These are phyloP conservation scores for Pholiota molesta DNA, from an alignment of 768 basidiomycete species.

Conservation along the genomic window DNA sequence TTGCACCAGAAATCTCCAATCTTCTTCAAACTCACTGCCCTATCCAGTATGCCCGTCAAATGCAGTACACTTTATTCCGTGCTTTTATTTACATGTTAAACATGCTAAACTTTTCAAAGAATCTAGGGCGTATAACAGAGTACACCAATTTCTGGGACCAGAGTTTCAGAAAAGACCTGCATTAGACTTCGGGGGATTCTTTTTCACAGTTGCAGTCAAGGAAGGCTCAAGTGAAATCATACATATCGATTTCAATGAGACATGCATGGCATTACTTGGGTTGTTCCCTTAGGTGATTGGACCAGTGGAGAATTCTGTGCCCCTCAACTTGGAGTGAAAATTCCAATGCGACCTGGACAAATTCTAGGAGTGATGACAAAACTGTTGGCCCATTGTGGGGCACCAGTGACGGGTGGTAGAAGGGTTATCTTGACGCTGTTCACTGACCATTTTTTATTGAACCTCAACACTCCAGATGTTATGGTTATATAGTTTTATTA, in stretches of 20 bases:
- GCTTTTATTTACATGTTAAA: too few species aligned
- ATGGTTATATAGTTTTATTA: too few species aligned
- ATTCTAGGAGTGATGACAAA: slow-evolving; percentile 21
- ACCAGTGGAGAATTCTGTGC: slow-evolving; percentile 23
- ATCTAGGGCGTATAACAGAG: too few species aligned
- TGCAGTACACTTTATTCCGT: too few species aligned
- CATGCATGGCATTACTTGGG: slow-evolving; percentile 19
- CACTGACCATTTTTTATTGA: slow-evolving; percentile 3
- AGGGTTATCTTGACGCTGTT: slow-evolving; percentile 18
- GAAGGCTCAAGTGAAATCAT: slow-evolving; percentile 28
- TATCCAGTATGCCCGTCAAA: too few species aligned
- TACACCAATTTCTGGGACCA: too few species aligned
- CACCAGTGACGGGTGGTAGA: slow-evolving; percentile 12
- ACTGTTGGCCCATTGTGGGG: slow-evolving; percentile 20
- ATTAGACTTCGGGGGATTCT: slow-evolving; percentile 22
- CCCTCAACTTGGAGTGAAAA: slow-evolving; percentile 23
- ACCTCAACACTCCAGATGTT: too few species aligned
- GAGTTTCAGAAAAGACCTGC: too few species aligned
- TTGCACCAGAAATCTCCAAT: too few species aligned
- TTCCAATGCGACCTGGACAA: slow-evolving; percentile 24
- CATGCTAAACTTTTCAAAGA: too few species aligned
- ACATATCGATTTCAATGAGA: slow-evolving; percentile 29
- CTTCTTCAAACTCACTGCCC: too few species aligned
- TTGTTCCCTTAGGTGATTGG: slow-evolving; percentile 24
- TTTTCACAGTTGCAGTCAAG: slow-evolving; percentile 29